Percentiles rank a stretch among this genome's conserved stretches.
Evolutionary conservation across 1,284 basidiomycete species (phyloP).

Genomic region (Mycena sp.): DNA sequence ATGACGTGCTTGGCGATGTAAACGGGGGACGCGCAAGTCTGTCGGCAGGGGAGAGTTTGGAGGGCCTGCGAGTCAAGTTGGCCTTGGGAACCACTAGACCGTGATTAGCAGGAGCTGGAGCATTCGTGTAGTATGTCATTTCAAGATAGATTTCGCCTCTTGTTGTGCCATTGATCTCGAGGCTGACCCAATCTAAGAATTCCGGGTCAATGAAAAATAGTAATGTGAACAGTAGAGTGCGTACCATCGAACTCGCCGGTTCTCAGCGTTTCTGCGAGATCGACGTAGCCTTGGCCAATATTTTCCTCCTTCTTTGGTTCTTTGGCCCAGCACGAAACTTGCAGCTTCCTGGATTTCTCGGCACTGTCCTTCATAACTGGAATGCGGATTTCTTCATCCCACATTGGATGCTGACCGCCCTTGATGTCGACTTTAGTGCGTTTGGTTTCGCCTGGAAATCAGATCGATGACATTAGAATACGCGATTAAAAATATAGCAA

Average conservation of each 20-base stretch:
- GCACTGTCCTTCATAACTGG: conserved; percentile 57
- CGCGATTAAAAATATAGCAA: conserved; percentile 10
- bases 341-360: conserved; percentile 62
- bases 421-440: conserved; percentile 70
- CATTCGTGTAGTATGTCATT: conserved; percentile 78
- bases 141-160: conserved; percentile 81
- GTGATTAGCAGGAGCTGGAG: conserved; percentile 53
- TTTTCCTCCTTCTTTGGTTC: conserved; percentile 68
- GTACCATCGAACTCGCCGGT: conserved; percentile 82
- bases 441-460: conserved; percentile 54
- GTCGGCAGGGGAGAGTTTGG: conserved; percentile 54
- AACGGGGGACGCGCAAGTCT: conserved; percentile 48
- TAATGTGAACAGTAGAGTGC: not conserved
- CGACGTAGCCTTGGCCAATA: conserved; percentile 68
- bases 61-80: conserved; percentile 27
- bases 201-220: conserved; percentile 3
- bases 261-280: conserved; percentile 72
- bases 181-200: conserved; percentile 70
- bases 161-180: conserved; percentile 61
- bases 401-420: conserved; percentile 81
- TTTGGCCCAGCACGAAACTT: conserved; percentile 72
- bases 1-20: conserved; percentile 4
- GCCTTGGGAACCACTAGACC: conserved; percentile 13
- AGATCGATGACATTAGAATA: not conserved
- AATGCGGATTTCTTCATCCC: conserved; percentile 79